These are phyloP conservation scores for Globisporangium mamillatum DNA, from an alignment of 352 stramenopile genomes.

Conservation along the genomic window DNA sequence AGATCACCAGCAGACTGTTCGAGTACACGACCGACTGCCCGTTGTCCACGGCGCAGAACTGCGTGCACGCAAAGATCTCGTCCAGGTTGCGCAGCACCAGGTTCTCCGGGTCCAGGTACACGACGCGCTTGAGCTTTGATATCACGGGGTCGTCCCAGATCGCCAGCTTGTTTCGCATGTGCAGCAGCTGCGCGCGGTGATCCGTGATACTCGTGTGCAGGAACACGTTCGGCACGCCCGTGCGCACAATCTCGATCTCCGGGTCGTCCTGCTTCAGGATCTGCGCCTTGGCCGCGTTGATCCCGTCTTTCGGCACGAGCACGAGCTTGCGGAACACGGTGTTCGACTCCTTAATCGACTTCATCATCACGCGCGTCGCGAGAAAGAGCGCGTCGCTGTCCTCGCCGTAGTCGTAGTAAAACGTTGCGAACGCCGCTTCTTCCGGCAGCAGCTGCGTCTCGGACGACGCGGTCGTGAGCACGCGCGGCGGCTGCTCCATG, in stretches of 20 bases:
- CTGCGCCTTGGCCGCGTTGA: constrained; percentile 31
- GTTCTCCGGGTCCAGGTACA: constrained; percentile 81
- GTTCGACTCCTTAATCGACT: constrained; percentile 21
- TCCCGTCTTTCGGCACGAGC: constrained; percentile 65
- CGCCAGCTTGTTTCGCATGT: constrained; percentile 82
- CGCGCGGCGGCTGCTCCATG: constrained; percentile 13
- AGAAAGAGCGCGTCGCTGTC: constrained; percentile 28
- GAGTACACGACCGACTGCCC: constrained; percentile 79
- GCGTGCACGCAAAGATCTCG: constrained; percentile 77
- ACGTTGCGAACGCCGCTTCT: constrained; percentile 25
- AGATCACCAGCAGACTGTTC: constrained; percentile 80
- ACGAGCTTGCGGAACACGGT: constrained; percentile 69
- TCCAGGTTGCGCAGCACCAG: constrained; percentile 75
- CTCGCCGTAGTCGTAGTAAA: constrained; percentile 27
- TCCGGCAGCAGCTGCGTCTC: constrained; percentile 10
- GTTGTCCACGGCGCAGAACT: constrained; percentile 83
- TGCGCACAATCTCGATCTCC: constrained; percentile 60
- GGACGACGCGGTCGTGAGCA: not conserved
- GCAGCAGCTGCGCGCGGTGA: constrained; percentile 63
- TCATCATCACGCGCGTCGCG: constrained; percentile 24
- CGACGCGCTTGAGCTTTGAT: constrained; percentile 58
- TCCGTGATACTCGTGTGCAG: constrained; percentile 54
- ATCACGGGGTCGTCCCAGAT: constrained; percentile 77
- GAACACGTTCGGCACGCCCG: constrained; percentile 71
- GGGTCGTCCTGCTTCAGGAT: constrained; percentile 56